These are phyloP conservation scores for Populus hybrid DNA, from an alignment of 441 rosid species.

Conservation along the genomic window DNA sequence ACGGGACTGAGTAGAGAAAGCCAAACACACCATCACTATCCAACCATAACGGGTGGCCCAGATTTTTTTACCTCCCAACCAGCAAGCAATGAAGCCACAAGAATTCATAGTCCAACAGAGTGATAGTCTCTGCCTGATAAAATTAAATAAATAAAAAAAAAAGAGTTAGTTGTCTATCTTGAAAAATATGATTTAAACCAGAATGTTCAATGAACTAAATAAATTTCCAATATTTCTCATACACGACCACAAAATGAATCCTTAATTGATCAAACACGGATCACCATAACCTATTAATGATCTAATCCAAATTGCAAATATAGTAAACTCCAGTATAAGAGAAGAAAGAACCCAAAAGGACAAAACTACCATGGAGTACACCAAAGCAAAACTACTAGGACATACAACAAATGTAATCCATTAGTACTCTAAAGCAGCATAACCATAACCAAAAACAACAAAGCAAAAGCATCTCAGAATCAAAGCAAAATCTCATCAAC, in stretches of 20 bases:
- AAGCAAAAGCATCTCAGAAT: constrained; percentile 22
- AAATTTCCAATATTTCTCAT: constrained; percentile 6
- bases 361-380: not conserved
- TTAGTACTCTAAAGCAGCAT: not conserved
- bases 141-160: not conserved
- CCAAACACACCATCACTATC: constrained; percentile 37
- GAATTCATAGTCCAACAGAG: constrained; percentile 46
- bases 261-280: constrained; percentile 5
- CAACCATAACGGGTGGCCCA: constrained; percentile 37
- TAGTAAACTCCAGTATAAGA: not conserved
- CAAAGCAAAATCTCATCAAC: constrained; percentile 5
- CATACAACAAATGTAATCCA: constrained; percentile 18
- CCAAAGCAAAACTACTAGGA: not conserved
- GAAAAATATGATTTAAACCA: not conserved
- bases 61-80: constrained; percentile 46
- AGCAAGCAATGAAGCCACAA: constrained; percentile 35
- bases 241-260: not conserved
- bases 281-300: not conserved
- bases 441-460: not conserved
- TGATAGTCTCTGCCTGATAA: constrained; percentile 30
- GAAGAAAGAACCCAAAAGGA: not conserved
- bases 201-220: not conserved
- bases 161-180: constrained; percentile 13
- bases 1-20: constrained; percentile 34
- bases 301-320: constrained; percentile 3